Base-by-base conservation (phyloP, 225 moss, liverwort and hornwort species). In the Bryum argenteum region DNA sequence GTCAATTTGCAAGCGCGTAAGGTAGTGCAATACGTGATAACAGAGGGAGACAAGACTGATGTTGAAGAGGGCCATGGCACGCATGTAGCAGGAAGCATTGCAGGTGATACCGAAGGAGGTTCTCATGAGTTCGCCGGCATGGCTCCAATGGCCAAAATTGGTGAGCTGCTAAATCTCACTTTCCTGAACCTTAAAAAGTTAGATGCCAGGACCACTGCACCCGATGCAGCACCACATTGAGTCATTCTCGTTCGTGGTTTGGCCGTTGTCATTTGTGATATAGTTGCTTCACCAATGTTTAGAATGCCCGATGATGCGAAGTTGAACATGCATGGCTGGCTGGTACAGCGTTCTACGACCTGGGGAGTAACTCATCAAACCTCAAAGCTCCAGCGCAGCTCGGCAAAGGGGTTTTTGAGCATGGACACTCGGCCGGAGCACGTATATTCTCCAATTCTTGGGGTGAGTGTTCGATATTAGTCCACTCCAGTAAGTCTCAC, bases 401-500 rank as follows among this genome's bases (percentile, higher is more conserved):
- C 9, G 81, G 72, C 37, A 83, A 60, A 48, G 87, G 90, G 11
- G 51, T 90, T 28, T 87, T 90, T 54, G 67, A 68, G 0, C 72
- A 77, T 44, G 90, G 87, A 21, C 85, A 81, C 21, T 62, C 51
- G 37, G 77, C 90, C 1, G 90, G 90, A 72, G 90, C 90, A 22
- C 80, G 77, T 14, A 75, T 90, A 7, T 90, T 87, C 63, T 87
- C 85, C 21, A 90, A 90, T 45, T 90, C 90, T 75, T 90, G 90
- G 90, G 90, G 89, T 89, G 58, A 83, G 62, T 48, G 8, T 40
- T 5, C 0, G 4, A 21, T 16, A 21, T 2, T 18, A 40, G 21
- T 50, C 39, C 48, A 17, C 28, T 16, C 10, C 37, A 0, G 2
- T 2, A 42, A 56, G 1, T 13, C 48, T 60, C 38, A 60, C 21